Evolutionary conservation across 805 yeast species (phyloP), one percentile per base, ranked within the genome.

Genomic region (Candida vaughaniae): DNA sequence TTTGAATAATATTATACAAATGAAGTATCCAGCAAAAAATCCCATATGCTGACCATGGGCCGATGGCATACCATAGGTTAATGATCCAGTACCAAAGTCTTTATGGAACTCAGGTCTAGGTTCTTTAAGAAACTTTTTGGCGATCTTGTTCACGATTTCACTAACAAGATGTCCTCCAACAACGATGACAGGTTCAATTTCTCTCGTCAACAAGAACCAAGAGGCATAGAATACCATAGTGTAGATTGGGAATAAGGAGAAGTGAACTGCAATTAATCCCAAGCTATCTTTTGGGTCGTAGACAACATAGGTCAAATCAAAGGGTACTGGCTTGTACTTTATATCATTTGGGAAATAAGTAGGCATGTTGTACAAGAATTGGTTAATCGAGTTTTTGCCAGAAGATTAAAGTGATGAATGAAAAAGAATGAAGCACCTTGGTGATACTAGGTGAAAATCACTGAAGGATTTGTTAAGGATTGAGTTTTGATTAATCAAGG

Each of bases 41-140:
- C 95, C 95, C 89, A 91, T 85, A 59, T 90, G 93, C 62, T 91
- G 99, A 0, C 96, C 80, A 60, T 91, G 99, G 1, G 99, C 96
- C 36, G 90, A 80, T 0, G 99, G 99, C 97, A 91, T 91, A 0
- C 99, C 99, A 56, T 82, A 89, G 1, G 84, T 80, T 29, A 55
- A 55, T 17, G 65, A 71, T 17, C 49, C 78, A 30, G 66, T 55
- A 5, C 73, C 74, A 36, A 69, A 69, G 27, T 61, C 64, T 38
- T 58, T 60, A 46, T 69, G 74, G 51, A 68, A 68, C 5, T 66
- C 73, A 6, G 99, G 99, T 43, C 99, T 71, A 16, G 86, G 82
- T 52, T 85, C 85, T 47, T 75, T 77, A 26, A 88, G 58, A 1
- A 76, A 25, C 15, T 69, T 67, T 56, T 91, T 91, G 27, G 85